These are phyloP conservation scores for Aspergillus pseudoviridinutans DNA, from an alignment of 2,329 filamentous ascomycete species.

Conservation along the genomic window DNA sequence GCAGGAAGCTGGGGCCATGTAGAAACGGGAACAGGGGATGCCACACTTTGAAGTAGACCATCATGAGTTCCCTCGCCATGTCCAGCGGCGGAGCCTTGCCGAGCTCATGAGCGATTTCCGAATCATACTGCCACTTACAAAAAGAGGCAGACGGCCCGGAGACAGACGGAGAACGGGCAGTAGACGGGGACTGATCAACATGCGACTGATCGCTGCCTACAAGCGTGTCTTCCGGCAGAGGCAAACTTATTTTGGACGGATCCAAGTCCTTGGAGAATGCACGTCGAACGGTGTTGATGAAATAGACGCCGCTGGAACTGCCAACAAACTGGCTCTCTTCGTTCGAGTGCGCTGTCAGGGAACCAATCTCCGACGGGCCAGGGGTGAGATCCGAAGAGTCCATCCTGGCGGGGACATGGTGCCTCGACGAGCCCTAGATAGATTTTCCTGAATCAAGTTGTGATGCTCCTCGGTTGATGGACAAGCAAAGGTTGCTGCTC, in stretches of 20 bases:
- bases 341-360: conserved; percentile 39
- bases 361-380: conserved; percentile 38
- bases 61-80: conserved; percentile 41
- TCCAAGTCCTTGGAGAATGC: conserved; percentile 44
- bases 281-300: conserved; percentile 51
- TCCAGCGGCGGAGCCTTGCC: conserved; percentile 27
- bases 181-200: conserved; percentile 10
- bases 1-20: conserved; percentile 48
- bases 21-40: conserved; percentile 52
- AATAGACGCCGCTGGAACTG: conserved; percentile 51
- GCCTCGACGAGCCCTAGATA: not conserved
- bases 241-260: conserved; percentile 19
- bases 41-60: conserved; percentile 50
- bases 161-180: conserved; percentile 3
- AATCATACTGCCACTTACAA: conserved; percentile 27
- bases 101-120: conserved; percentile 19
- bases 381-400: conserved; percentile 23
- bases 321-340: conserved; percentile 51
- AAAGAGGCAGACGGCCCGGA: conserved; percentile 8
- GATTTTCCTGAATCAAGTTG: not conserved
- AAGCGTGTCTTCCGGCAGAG: conserved; percentile 27
- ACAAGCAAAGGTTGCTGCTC: not conserved
- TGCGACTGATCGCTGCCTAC: conserved; percentile 24
- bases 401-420: conserved; percentile 22
- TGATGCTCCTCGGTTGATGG: not conserved